A percentile compares a stretch with the other conserved stretches of the same genome.
These are phyloP conservation scores for Theileria luwenshuni DNA, from an alignment of 169 alveolate species.

Conservation along the genomic window DNA sequence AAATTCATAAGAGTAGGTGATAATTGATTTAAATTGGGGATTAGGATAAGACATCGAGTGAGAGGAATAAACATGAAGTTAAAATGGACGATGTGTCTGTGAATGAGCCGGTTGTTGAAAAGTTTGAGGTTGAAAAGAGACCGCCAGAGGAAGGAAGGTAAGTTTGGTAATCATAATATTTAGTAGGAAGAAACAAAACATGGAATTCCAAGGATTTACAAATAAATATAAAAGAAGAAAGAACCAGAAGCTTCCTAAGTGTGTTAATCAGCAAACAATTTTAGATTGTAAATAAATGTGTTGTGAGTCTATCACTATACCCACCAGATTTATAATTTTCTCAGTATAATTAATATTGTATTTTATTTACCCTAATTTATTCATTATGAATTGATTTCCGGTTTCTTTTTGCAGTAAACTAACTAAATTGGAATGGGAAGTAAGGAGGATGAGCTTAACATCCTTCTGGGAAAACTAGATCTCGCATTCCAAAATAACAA, in stretches of 20 bases:
- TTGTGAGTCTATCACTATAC: too few relatives aligned
- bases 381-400: too few relatives aligned
- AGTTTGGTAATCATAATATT: not conserved
- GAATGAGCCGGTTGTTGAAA: not conserved
- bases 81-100: not conserved
- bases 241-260: too few relatives aligned
- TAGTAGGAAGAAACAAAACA: not conserved
- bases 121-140: not conserved
- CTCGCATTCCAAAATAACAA: conserved; percentile 42
- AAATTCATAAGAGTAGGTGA: conserved; percentile 8
- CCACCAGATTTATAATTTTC: too few relatives aligned
- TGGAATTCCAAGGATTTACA: not conserved
- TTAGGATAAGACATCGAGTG: conserved; percentile 9
- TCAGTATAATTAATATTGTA: too few relatives aligned
- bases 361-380: too few relatives aligned
- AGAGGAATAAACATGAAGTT: not conserved
- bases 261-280: too few relatives aligned
- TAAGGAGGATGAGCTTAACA: conserved; percentile 52
- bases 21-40: not conserved
- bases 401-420: too few relatives aligned
- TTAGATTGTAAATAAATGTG: too few relatives aligned
- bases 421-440: conserved; percentile 34
- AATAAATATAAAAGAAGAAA: not conserved
- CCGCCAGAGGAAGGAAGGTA: not conserved
- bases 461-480: conserved; percentile 36